Conservation (phyloP, 202 grass and related monocot species). For the Hordeum pubiflorum region DNA sequence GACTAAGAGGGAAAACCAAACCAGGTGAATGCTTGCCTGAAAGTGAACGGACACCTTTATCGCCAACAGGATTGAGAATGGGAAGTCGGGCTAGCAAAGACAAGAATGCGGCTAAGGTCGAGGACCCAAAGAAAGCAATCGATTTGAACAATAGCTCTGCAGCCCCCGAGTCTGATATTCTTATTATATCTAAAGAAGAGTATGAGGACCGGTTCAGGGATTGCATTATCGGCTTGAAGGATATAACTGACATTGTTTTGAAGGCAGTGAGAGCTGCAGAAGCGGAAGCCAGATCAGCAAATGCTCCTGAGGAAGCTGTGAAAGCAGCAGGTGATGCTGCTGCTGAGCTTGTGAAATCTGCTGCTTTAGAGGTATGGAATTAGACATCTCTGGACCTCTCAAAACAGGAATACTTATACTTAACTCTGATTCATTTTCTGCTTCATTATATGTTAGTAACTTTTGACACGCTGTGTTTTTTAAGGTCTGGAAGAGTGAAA, state of each 20-base stretch:
- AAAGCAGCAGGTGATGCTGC: conserved; percentile 98
- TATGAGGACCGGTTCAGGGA: conserved; percentile 79
- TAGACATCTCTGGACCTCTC: not conserved
- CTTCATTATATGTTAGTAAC: not conserved
- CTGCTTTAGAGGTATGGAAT: conserved; percentile 76
- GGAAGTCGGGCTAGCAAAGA: conserved; percentile 44
- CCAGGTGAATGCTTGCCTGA: conserved; percentile 53
- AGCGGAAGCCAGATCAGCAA: conserved; percentile 69
- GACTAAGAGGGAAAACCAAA: conserved; percentile 55
- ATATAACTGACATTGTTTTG: conserved; percentile 87
- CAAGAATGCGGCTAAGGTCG: conserved; percentile 23
- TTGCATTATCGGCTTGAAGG: conserved; percentile 85
- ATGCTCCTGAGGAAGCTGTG: conserved; percentile 74
- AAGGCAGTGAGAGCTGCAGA: conserved; percentile 88
- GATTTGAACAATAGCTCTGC: conserved; percentile 37
- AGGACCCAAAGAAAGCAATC: conserved; percentile 44
- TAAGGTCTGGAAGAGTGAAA: conserved; percentile 78
- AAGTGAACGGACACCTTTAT: conserved; percentile 42
- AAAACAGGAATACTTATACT: not conserved
- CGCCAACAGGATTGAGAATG: conserved; percentile 44
- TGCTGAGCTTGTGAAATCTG: conserved; percentile 87
- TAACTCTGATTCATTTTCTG: conserved; percentile 7
- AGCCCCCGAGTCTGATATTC: conserved; percentile 13
- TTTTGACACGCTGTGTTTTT: not conserved
- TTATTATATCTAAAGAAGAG: conserved; percentile 37